Percentiles rank a stretch among this genome's conserved stretches.
Conservation (phyloP, 192 early-diverging fungal genomes). For the Piromyces sp. region DNA sequence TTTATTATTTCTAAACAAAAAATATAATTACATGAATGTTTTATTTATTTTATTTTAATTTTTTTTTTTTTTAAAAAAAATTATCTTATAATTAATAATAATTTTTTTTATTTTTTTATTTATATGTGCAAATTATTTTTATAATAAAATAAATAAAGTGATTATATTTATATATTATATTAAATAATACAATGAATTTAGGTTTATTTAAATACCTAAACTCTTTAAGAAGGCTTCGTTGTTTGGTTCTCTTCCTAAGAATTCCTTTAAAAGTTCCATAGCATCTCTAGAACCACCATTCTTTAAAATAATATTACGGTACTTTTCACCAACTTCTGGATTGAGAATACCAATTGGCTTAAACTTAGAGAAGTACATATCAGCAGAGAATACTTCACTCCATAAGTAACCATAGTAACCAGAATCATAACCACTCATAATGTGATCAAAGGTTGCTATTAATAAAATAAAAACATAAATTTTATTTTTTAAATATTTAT, state of each 20-base stretch:
- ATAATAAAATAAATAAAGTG: no score
- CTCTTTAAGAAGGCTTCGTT: slow-evolving; percentile 60
- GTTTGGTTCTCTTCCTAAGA: slow-evolving; percentile 67
- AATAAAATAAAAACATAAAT: no score
- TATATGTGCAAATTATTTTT: no score
- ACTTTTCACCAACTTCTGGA: slow-evolving; percentile 39
- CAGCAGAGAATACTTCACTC: slow-evolving; percentile 60
- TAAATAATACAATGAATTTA: no score
- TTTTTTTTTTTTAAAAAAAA: no score
- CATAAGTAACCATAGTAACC: slow-evolving; percentile 64
- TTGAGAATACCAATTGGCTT: slow-evolving; percentile 28
- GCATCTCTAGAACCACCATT: slow-evolving; percentile 54
- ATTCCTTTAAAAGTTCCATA: slow-evolving; percentile 45
- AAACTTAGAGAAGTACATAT: slow-evolving; percentile 63
- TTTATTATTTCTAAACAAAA: no score
- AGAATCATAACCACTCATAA: slow-evolving; percentile 59
- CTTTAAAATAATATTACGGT: slow-evolving; percentile 53
- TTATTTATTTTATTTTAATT: no score
- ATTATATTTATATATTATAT: no score
- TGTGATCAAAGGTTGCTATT: slow-evolving; percentile 38
- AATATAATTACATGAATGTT: no score
- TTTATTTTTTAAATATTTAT: no score
- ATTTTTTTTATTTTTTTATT: no score
- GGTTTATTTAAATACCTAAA: slow-evolving; percentile 16
- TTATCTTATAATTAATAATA: no score